phyloP scores from a whole-genome alignment of 495 filamentous ascomycete genomes.

The Pyronema domesticum region DNA sequence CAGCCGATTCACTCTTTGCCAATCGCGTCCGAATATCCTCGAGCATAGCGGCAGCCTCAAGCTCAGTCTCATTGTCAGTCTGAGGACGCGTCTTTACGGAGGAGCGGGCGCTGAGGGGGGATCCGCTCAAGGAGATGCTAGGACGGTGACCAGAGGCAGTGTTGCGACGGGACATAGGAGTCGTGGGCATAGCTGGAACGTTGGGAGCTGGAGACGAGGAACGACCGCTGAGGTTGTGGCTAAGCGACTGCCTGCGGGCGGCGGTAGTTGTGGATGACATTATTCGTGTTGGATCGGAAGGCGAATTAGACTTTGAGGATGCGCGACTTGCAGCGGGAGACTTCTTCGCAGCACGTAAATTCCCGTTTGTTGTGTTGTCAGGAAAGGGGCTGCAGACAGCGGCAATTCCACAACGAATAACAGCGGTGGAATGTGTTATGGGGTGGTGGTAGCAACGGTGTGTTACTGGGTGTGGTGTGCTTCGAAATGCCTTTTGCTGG shows the following conservation, averaged over 20 bases:
- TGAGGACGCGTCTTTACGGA: constrained; percentile 14
- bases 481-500: no score
- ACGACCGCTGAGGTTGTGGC: constrained; percentile 17
- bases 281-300: background rate
- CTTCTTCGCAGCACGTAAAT: no score
- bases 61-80: constrained; percentile 15
- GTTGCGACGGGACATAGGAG: constrained; percentile 12
- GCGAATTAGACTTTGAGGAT: no score
- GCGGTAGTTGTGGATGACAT: constrained; percentile 9
- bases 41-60: constrained; percentile 56
- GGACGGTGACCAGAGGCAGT: constrained; percentile 11
- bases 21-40: constrained; percentile 72
- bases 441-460: no score
- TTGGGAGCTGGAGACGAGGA: constrained; percentile 20
- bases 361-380: no score
- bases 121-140: constrained; percentile 11
- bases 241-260: constrained; percentile 19
- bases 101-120: constrained; percentile 20
- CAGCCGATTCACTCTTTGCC: constrained; percentile 56
- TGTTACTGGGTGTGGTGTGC: no score
- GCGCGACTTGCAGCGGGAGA: no score
- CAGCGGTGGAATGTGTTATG: no score
- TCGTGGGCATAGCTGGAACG: background rate
- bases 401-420: no score
- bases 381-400: no score